Evolutionary conservation across 768 basidiomycete species (phyloP), one percentile per base, ranked within the genome.

Genomic region (Lenzites betulinus): DNA sequence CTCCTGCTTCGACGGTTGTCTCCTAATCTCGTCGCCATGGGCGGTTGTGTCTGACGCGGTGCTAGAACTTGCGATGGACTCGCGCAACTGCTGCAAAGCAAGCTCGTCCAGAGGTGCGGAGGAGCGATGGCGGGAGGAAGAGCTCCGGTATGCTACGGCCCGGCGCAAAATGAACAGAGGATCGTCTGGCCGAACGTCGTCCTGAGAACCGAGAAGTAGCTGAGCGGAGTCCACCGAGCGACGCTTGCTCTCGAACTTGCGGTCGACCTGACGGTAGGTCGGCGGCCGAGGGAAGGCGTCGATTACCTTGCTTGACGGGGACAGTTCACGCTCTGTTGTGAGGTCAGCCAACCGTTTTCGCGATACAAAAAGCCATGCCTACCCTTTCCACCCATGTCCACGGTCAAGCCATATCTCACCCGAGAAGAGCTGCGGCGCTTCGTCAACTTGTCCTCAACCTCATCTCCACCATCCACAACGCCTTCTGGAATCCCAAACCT

Each of bases 401-500:
- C 82, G 12, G 81, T 78, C 55, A 99, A 76, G n/a, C 84, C 84
- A 71, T 98, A 98, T 55, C 93, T 81, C 36, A 98, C 91, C 58
- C 92, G 81, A 9, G 83, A 74, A 7, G 83, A 79, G 70, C 93
- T 96, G 64, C 88, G 81, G 59, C 95, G 79, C 75, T 94, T 93
- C 7, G 83, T 80, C 35, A 87, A 78, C 71, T 96, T 95, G 71
- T 98, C 96, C 74, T 99, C 97, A 1, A 99, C 84, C 69, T 98
- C 96, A 72, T 99, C 97, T 1, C 97, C 97, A 2, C 97, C 97
- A 72, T 98, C 95, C 2, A 98, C 96, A 1, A 99, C 94, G n/a
- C 95, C 97, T 39, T 97, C 96, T 36, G 84, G 78, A 57, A 99
- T 97, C 2, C 97, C 97, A 69, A 98, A 98, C 59, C 94, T 77